Evolutionary conservation across 2,329 filamentous ascomycete genomes (phyloP).

Genomic region (Bipolaris bicolor): DNA sequence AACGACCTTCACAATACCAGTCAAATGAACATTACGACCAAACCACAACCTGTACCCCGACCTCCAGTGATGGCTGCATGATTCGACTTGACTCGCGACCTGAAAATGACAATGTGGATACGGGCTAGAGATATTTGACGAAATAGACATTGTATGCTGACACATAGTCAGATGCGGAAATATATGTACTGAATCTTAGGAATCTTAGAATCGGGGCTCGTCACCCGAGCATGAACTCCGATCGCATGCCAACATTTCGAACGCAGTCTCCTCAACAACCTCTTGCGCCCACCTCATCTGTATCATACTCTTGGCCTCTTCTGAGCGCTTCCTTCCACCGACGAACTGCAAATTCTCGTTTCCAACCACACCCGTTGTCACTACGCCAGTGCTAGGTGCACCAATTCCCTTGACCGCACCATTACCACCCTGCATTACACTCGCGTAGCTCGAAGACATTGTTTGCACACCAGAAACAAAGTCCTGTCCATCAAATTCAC

Average conservation of each 20-base stretch:
- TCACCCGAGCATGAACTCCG: constrained; percentile 28
- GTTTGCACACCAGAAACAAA: constrained; percentile 65
- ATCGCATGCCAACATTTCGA: constrained; percentile 32
- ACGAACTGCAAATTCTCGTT: constrained; percentile 56
- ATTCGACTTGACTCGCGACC: background rate
- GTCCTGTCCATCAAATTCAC: constrained; percentile 62
- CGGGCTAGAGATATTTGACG: background rate
- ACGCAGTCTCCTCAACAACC: constrained; percentile 29
- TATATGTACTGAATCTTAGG: constrained; percentile 6
- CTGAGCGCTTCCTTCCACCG: constrained; percentile 34
- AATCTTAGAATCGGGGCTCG: constrained; percentile 4
- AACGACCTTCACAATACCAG: constrained; percentile 44
- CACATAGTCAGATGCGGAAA: background rate
- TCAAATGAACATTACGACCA: constrained; percentile 43
- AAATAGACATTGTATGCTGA: background rate
- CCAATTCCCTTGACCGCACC: constrained; percentile 58
- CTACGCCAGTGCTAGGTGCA: constrained; percentile 50
- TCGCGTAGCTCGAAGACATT: constrained; percentile 60
- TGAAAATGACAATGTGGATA: background rate
- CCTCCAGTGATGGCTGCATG: constrained; percentile 9
- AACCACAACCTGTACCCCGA: constrained; percentile 9
- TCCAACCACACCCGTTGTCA: constrained; percentile 57
- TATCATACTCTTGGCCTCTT: constrained; percentile 31
- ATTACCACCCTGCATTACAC: constrained; percentile 60
- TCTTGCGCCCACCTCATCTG: constrained; percentile 39